Evolutionary conservation across 2,329 filamentous ascomycete genomes (phyloP).

Genomic region (Penicillium paneum): DNA sequence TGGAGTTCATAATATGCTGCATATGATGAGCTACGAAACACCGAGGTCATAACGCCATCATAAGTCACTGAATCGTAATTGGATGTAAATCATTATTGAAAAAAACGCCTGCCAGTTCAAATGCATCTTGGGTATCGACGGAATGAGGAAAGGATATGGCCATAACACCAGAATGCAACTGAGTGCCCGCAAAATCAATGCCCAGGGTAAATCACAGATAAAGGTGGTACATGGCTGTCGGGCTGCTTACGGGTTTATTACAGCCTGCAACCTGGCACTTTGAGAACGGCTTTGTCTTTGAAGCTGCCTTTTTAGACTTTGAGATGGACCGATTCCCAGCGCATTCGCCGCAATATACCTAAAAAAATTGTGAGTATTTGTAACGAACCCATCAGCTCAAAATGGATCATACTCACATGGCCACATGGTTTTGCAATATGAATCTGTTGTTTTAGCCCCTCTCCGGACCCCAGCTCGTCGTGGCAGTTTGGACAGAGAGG

Average conservation of each 20-base stretch:
- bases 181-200: slow-evolving; percentile 1
- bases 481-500: slow-evolving; percentile 84
- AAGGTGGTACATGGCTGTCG: slow-evolving; percentile 46
- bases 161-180: slow-evolving; percentile 25
- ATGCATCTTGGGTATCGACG: slow-evolving; percentile 26
- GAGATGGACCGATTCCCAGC: slow-evolving; percentile 39
- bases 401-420: slow-evolving; percentile 62
- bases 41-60: not conserved
- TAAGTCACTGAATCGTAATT: not conserved
- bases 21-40: not conserved
- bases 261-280: slow-evolving; percentile 46
- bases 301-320: slow-evolving; percentile 33
- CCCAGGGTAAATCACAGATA: slow-evolving; percentile 40
- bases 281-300: slow-evolving; percentile 40
- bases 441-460: slow-evolving; percentile 72
- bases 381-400: not conserved
- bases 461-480: slow-evolving; percentile 75
- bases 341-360: slow-evolving; percentile 52
- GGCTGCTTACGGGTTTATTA: slow-evolving; percentile 38
- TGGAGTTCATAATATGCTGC: not conserved
- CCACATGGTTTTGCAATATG: slow-evolving; percentile 91
- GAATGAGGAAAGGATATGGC: slow-evolving; percentile 8
- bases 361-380: slow-evolving; percentile 5
- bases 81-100: slow-evolving; percentile 4
- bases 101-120: slow-evolving; percentile 17